phyloP scores from a whole-genome alignment of 768 basidiomycete genomes.

The Suillus paluster region DNA sequence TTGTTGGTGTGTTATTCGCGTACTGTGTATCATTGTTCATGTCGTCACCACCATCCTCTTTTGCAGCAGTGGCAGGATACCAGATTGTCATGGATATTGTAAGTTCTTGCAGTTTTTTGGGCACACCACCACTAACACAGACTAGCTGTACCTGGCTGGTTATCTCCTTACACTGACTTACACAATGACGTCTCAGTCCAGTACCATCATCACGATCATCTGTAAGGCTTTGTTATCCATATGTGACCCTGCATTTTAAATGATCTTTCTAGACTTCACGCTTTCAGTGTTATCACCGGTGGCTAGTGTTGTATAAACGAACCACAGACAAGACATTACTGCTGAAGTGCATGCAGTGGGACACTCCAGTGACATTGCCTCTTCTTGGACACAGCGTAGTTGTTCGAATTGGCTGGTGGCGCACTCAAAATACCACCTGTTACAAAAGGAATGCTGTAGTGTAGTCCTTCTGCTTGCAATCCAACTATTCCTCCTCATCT shows the following conservation, averaged over 20 bases:
- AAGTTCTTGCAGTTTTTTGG: conserved; percentile 31
- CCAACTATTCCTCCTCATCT: too few species aligned
- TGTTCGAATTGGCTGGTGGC: too few species aligned
- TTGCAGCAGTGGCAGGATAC: conserved; percentile 73
- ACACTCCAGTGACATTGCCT: conserved; percentile 56
- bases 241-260: not conserved
- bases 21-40: conserved; percentile 67
- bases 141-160: conserved; percentile 63
- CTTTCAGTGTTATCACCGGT: conserved; percentile 71
- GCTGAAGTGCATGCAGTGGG: conserved; percentile 55
- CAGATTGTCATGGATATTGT: conserved; percentile 76
- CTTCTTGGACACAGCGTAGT: too few species aligned
- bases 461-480: too few species aligned
- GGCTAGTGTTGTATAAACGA: conserved; percentile 56
- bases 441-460: too few species aligned
- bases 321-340: conserved; percentile 52
- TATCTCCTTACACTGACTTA: conserved; percentile 79
- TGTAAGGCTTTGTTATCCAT: conserved; percentile 38
- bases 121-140: not conserved
- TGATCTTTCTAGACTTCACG: conserved; percentile 54
- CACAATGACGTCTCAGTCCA: conserved; percentile 61
- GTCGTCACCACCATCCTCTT: conserved; percentile 70
- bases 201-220: conserved; percentile 58
- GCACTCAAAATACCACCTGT: too few species aligned
- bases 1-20: conserved; percentile 68